These are phyloP conservation scores for Mucor saturninus DNA, from an alignment of 371 early-diverging fungal species.

Conservation along the genomic window DNA sequence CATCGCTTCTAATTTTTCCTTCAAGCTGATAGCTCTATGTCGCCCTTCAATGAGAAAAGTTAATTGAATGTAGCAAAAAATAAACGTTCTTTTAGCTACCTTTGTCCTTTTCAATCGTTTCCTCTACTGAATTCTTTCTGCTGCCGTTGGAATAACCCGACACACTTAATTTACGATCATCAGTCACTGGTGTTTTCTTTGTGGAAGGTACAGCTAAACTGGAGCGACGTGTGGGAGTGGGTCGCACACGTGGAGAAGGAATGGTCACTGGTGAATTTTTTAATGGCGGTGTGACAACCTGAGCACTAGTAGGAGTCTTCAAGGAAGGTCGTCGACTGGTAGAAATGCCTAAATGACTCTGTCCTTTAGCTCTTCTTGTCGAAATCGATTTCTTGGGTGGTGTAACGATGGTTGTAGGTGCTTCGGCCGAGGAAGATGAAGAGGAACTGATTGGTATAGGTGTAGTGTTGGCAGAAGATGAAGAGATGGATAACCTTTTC, in stretches of 20 bases:
- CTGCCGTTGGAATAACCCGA: constrained; percentile 15
- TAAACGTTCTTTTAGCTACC: neutral
- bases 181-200: neutral
- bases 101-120: constrained; percentile 15
- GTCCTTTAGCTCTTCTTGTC: constrained; percentile 23
- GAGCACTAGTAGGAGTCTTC: constrained; percentile 14
- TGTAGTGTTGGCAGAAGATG: constrained; percentile 16
- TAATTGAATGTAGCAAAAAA: no score
- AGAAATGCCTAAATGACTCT: constrained; percentile 24
- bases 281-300: constrained; percentile 15
- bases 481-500: constrained; percentile 18
- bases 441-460: constrained; percentile 26
- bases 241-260: constrained; percentile 32
- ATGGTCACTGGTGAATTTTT: constrained; percentile 19
- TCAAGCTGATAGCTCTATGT: constrained; percentile 31
- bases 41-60: constrained; percentile 1
- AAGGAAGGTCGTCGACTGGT: constrained; percentile 20
- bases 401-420: constrained; percentile 10
- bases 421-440: constrained; percentile 22
- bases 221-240: constrained; percentile 22
- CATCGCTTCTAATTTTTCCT: constrained; percentile 37
- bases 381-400: constrained; percentile 36
- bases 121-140: constrained; percentile 29
- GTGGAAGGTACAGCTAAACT: constrained; percentile 7
- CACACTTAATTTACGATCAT: constrained; percentile 16